phyloP scores from a whole-genome alignment of 1,139 yeast species.

The Debaryomycetaceae sp. region DNA sequence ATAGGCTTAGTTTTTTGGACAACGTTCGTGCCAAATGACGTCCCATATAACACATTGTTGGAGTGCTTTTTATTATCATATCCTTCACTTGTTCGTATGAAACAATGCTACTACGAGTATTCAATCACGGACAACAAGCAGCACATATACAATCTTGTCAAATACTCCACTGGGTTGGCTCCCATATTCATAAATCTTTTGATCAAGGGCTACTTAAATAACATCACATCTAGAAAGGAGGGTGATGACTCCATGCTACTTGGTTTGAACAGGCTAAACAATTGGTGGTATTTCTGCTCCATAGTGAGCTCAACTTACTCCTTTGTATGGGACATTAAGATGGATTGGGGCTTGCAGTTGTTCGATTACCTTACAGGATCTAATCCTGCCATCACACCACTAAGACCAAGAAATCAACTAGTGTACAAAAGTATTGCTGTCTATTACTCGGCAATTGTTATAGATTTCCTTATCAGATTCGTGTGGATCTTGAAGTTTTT shows the following conservation, averaged over 20 bases:
- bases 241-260: slow-evolving; percentile 6
- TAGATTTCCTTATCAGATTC: slow-evolving; percentile 66
- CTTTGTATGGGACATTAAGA: slow-evolving; percentile 80
- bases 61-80: slow-evolving; percentile 51
- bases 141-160: slow-evolving; percentile 68
- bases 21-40: slow-evolving; percentile 22
- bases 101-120: slow-evolving; percentile 78
- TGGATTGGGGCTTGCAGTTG: slow-evolving; percentile 84
- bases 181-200: slow-evolving; percentile 55
- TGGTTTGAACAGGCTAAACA: slow-evolving; percentile 16
- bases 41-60: slow-evolving; percentile 27
- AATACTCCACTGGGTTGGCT: slow-evolving; percentile 64
- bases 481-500: slow-evolving; percentile 67
- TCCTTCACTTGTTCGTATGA: slow-evolving; percentile 71
- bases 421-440: slow-evolving; percentile 12
- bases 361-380: slow-evolving; percentile 28
- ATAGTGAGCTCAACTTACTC: slow-evolving; percentile 71
- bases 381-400: slow-evolving; percentile 7
- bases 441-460: slow-evolving; percentile 53
- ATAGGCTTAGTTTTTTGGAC: slow-evolving; percentile 45
- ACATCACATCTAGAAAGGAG: slow-evolving; percentile 10
- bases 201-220: slow-evolving; percentile 22
- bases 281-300: slow-evolving; percentile 51
- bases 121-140: slow-evolving; percentile 42
- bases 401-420: slow-evolving; percentile 20